Percentiles rank a stretch among this genome's conserved stretches.
These are phyloP conservation scores for Penicillium manginii DNA, from an alignment of 495 filamentous ascomycete species.

Conservation along the genomic window DNA sequence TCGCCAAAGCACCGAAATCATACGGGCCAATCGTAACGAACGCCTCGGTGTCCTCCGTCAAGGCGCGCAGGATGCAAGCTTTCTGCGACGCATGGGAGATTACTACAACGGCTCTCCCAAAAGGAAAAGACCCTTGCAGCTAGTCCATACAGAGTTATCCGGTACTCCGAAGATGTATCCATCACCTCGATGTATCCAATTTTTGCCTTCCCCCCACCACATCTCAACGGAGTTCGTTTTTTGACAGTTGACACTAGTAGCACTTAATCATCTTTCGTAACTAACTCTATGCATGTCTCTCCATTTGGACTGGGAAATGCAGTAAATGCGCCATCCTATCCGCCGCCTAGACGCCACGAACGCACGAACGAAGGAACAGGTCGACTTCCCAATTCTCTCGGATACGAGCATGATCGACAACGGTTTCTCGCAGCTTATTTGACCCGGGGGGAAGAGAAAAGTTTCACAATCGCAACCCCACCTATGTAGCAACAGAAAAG, in stretches of 20 bases:
- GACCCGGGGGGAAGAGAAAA: neutral
- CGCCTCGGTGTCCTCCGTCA: constrained; percentile 1
- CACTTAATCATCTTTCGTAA: no score
- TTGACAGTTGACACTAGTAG: neutral
- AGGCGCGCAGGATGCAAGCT: constrained; percentile 14
- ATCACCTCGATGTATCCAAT: neutral
- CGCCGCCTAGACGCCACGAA: constrained; percentile 4
- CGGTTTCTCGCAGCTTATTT: constrained; percentile 28
- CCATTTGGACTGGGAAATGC: neutral
- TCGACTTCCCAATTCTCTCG: neutral
- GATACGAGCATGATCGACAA: constrained; percentile 28
- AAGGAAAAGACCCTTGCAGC: constrained; percentile 23
- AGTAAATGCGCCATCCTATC: neutral
- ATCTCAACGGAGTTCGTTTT: neutral
- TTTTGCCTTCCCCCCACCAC: neutral
- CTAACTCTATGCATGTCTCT: constrained; percentile 1
- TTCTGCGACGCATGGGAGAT: constrained; percentile 17
- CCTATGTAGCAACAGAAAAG: neutral
- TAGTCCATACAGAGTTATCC: constrained; percentile 4
- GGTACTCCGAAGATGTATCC: constrained; percentile 4
- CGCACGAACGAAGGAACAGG: constrained; percentile 1
- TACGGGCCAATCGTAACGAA: constrained; percentile 10
- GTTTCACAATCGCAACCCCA: neutral
- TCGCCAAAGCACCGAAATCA: constrained; percentile 4
- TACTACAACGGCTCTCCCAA: neutral